Base-by-base conservation (phyloP, 2,329 filamentous ascomycete species). In the Aspergillus versicolor region DNA sequence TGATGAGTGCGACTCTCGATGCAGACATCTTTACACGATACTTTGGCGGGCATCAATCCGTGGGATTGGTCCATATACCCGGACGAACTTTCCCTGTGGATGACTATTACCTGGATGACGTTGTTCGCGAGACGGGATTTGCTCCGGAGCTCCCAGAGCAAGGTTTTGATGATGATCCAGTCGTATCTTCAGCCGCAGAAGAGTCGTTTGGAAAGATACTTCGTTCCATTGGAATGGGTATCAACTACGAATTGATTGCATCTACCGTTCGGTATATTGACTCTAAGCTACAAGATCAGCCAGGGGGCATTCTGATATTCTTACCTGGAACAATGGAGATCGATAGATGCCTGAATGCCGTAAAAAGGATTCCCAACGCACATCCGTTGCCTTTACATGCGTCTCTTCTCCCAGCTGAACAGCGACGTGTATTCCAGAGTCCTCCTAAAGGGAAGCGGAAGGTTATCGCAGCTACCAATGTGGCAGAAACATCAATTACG, bases 1-100 rank as follows among this genome's bases (percentile, higher is more conserved):
- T 99, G 37, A 99, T 99, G 94, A 96, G 91, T 74, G 93, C 93
- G 2, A 99, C 93, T 0, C 84, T 97, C 3, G 92, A 99, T 73
- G 92, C 93, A 1, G 84, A 87, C 1, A 86, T 92, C 0, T 97
- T 97, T 73, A 86, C 86, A 63, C 79, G 85, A 55, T 97, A 97
- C 73, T 97, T 97, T 76, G 84, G 82, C 5, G 83, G 83, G 1
- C 84, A 86, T 51, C 84, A 83, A 12, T 82, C 80, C 4, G 92
- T 97, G 30, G 91, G 90, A 7, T 79, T 87, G 58, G 88, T 97
- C 9, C 88, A 96, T 70, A 97, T 97, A 63, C 83, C 89, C 48
- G 93, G 94, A 1, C 83, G 93, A 55, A 97, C 93, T 4, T 93
- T 89, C 70, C 92, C 93, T 0, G 92, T 99, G 1, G 83, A 90